Evolutionary conservation across 164 flowering plant genomes (phyloP), one percentile per base, ranked within the genome.

Genomic region (Stephania cephalantha): DNA sequence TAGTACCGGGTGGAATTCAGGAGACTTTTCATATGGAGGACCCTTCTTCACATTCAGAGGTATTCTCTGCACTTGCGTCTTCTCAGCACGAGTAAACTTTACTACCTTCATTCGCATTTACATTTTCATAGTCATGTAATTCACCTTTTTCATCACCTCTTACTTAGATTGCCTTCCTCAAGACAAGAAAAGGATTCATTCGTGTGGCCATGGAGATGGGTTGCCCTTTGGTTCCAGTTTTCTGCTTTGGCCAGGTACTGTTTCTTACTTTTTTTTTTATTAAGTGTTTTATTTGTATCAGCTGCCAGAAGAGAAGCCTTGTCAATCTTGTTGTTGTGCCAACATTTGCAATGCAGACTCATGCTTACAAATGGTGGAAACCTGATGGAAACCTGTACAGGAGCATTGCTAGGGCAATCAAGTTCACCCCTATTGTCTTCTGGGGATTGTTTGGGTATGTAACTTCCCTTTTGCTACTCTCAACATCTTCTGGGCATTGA

Each of bases 1-100:
- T 95, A 29, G 86, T 95, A 22, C 99, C 98, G 55, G 98, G 99
- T 74, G 99, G n/a, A n/a, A n/a, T n/a, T n/a, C n/a, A n/a, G n/a
- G n/a, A n/a, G n/a, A n/a, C n/a, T n/a, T n/a, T n/a, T n/a, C n/a
- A n/a, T n/a, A n/a, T n/a, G n/a, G n/a, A n/a, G n/a, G n/a, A n/a
- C n/a, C n/a, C n/a, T n/a, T n/a, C n/a, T n/a, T n/a, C n/a, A n/a
- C n/a, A n/a, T n/a, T n/a, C n/a, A n/a, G n/a, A n/a, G n/a, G 98
- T 73, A 93, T 90, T 35, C 95, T 25, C 25, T 25, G 25, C 25
- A 25, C 25, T 25, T 25, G 25, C 25, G 25, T 25, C 25, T 25
- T 25, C 25, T 0, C 25, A 25, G 25, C 25, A 25, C 25, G 25
- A 25, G 25, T 25, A 25, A 25, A 25, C 25, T 25, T 25, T 25